These are phyloP conservation scores for Isabelozyma rhagii DNA, from an alignment of 805 yeast genomes.

Conservation along the genomic window DNA sequence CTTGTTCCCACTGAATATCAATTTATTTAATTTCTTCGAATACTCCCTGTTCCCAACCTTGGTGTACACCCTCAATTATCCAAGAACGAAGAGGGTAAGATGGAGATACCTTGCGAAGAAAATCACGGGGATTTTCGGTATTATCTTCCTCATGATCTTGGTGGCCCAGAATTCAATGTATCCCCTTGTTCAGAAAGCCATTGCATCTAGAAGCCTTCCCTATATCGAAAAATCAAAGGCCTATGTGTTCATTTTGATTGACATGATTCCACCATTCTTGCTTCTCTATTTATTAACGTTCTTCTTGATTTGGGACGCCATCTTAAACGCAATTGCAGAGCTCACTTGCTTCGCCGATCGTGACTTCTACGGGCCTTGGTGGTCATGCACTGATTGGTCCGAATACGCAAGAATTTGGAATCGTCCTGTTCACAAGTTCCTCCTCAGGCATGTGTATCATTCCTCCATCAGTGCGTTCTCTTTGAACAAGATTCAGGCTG, in stretches of 20 bases:
- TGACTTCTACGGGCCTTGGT: constrained; percentile 94
- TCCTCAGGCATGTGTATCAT: constrained; percentile 91
- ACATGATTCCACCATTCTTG: constrained; percentile 77
- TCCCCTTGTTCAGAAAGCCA: constrained; percentile 65
- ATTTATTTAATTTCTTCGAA: constrained; percentile 60
- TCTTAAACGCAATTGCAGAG: constrained; percentile 86
- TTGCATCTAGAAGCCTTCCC: constrained; percentile 50
- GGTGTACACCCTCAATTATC: constrained; percentile 79
- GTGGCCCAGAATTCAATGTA: constrained; percentile 73
- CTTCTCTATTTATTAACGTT: constrained; percentile 73
- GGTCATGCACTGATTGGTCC: constrained; percentile 94
- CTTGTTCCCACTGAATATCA: constrained; percentile 72
- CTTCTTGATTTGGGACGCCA: constrained; percentile 94
- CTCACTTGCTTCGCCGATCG: constrained; percentile 84
- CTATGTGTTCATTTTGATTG: constrained; percentile 62
- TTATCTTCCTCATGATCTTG: constrained; percentile 76
- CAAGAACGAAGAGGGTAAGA: constrained; percentile 68
- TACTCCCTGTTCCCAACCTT: constrained; percentile 88
- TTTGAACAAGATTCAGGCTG: constrained; percentile 64
- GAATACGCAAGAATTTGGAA: constrained; percentile 95
- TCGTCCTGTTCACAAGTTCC: constrained; percentile 84
- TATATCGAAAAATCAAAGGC: constrained; percentile 37
- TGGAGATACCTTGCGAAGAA: constrained; percentile 68
- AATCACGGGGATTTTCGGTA: constrained; percentile 79
- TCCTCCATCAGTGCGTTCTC: constrained; percentile 76